Conservation (phyloP, 2,329 filamentous ascomycete genomes). For the Penicillium occitanis region DNA sequence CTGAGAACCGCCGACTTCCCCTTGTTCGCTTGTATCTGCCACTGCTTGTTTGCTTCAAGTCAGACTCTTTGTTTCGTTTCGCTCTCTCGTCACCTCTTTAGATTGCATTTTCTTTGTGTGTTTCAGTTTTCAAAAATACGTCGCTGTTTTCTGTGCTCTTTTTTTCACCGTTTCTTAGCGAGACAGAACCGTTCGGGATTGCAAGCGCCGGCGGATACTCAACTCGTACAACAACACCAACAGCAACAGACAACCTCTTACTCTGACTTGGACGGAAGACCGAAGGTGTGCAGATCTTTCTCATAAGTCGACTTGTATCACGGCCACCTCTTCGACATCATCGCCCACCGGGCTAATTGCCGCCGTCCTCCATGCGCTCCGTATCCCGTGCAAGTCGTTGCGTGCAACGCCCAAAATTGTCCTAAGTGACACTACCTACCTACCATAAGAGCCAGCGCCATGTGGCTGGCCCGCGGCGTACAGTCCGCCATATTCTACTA, state of each 20-base stretch:
- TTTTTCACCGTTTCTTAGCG: neutral
- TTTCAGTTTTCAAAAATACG: neutral
- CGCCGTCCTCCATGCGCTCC: conserved; percentile 21
- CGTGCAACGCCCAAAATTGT: conserved; percentile 20
- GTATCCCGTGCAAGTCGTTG: conserved; percentile 18
- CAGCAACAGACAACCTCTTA: neutral
- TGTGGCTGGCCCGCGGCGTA: conserved; percentile 51
- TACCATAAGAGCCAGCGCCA: conserved; percentile 23
- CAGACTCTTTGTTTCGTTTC: neutral
- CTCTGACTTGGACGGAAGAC: neutral
- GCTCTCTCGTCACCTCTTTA: neutral
- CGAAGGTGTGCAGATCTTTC: neutral
- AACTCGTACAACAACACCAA: neutral
- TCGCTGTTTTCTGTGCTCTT: neutral
- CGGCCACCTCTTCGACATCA: neutral
- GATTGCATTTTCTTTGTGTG: neutral
- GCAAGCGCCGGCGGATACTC: neutral
- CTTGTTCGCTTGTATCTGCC: conserved; percentile 5
- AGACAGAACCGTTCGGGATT: neutral
- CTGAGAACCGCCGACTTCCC: conserved; percentile 3
- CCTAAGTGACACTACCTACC: conserved; percentile 12
- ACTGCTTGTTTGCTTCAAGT: neutral
- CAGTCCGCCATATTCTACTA: conserved; percentile 55
- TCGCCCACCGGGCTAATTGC: conserved; percentile 10
- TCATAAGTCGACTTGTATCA: neutral